Evolutionary conservation across 768 basidiomycete genomes (phyloP), one percentile per base, ranked within the genome.

Genomic region (Rhizopogon roseolus): DNA sequence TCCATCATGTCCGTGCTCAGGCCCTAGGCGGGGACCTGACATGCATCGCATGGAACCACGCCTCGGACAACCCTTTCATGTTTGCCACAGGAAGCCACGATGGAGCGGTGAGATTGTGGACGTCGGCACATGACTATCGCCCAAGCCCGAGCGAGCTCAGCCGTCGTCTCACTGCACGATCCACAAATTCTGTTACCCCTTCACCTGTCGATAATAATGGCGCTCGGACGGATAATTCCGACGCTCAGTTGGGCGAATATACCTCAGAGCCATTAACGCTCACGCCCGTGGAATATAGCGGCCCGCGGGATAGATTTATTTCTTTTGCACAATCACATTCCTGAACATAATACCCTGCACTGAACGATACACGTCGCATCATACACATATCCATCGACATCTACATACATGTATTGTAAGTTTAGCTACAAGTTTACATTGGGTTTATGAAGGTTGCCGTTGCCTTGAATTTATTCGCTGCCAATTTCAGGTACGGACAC

Each of bases 31-130:
- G 73, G 5, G 85, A 88, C 60, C 63, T 90, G 54, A 88, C 87
- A 4, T 85, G 84, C 54, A 79, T 88, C 36, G 85, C 86, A 13
- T 89, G 88, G 85, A 89, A 86, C 60, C 79, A 78, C 49, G 76
- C 79, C 4, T 75, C 75, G 13, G 79, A 75, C 0, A 72, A 83
- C 49, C 81, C 81, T 0, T 85, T 82, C 71, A 85, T 85, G 83
- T 73, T 86, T 56, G 85, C 86, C 8, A 84, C 84, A 0, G 87
- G 86, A 28, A 80, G 79, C 52, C 84, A 86, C 61, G 85, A 89
- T 60, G 86, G 87, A 19, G 78, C 74, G 1, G 81, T 90, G 36
- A 74, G 82, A 16, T 77, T 88, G 36, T 89, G 87, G 86, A 83
- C 83, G 5, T 71, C 75, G 56, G 29, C 17, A 8, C 19, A 10